A percentile compares a stretch with the other conserved stretches of the same genome.
Evolutionary conservation across 495 filamentous ascomycete genomes (phyloP).

Genomic region (Articulospora tetracladia): DNA sequence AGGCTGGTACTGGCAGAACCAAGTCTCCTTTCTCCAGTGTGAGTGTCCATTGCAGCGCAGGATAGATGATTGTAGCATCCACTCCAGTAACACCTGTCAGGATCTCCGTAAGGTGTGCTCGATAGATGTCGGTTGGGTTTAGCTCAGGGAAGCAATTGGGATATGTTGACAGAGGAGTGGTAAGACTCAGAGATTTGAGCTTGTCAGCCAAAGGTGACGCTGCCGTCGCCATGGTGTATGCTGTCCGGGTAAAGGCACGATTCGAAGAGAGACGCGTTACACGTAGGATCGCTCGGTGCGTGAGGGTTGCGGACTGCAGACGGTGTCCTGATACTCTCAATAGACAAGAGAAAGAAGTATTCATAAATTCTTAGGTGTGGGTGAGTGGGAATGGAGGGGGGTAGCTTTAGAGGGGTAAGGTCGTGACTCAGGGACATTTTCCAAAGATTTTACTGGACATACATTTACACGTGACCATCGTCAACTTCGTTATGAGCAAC

Average conservation of each 20-base stretch:
- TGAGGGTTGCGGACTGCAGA: not conserved
- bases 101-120: slow-evolving; percentile 72
- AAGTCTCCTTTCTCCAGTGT: slow-evolving; percentile 89
- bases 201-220: slow-evolving; percentile 16
- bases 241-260: not conserved
- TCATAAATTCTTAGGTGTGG: slow-evolving; percentile 18
- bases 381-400: not conserved
- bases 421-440: slow-evolving; percentile 4
- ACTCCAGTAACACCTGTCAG: slow-evolving; percentile 71
- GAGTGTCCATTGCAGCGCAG: slow-evolving; percentile 74
- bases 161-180: slow-evolving; percentile 32
- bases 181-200: slow-evolving; percentile 32
- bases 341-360: slow-evolving; percentile 10
- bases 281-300: not conserved
- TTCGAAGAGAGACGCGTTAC: not conserved
- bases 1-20: slow-evolving; percentile 70
- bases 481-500: no score
- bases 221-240: slow-evolving; percentile 14
- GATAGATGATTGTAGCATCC: slow-evolving; percentile 71
- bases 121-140: slow-evolving; percentile 88
- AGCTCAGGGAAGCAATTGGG: slow-evolving; percentile 58
- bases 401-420: not conserved
- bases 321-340: slow-evolving; percentile 12
- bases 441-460: not conserved
- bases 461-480: not conserved